A percentile compares a stretch with the other conserved stretches of the same genome.
These are phyloP conservation scores for Malassezia sympodialis DNA, from an alignment of 1,284 basidiomycete genomes.

Conservation along the genomic window DNA sequence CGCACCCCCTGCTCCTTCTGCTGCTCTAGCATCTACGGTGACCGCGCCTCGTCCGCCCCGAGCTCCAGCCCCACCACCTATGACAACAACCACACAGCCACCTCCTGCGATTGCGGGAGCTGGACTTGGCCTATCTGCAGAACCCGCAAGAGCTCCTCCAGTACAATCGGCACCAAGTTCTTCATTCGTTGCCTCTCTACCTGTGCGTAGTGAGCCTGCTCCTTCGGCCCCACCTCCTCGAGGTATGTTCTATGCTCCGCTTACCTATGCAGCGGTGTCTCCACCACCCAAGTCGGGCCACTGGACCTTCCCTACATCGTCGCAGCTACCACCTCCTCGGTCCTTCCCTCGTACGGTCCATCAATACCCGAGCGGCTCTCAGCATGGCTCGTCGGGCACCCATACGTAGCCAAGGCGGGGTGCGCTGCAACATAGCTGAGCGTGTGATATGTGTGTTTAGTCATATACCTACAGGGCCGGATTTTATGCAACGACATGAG, in stretches of 20 bases:
- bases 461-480: slow-evolving; percentile 4
- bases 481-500: neutral
- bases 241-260: neutral
- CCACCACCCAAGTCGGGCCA: slow-evolving; percentile 12
- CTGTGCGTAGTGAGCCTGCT: neutral
- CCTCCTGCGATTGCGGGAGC: neutral
- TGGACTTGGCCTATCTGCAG: neutral
- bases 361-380: slow-evolving; percentile 12
- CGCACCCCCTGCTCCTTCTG: slow-evolving; percentile 3
- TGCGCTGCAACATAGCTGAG: neutral
- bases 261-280: slow-evolving; percentile 3
- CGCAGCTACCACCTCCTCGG: slow-evolving; percentile 11
- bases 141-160: neutral
- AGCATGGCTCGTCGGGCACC: neutral
- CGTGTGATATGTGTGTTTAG: slow-evolving; percentile 1
- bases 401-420: neutral
- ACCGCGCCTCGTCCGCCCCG: neutral
- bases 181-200: neutral
- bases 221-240: neutral
- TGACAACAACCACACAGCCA: neutral
- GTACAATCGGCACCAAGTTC: neutral
- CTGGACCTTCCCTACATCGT: slow-evolving; percentile 14
- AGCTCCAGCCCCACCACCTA: neutral
- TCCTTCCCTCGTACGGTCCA: slow-evolving; percentile 17
- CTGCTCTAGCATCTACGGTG: neutral